Evolutionary conservation across 345 rosid species (phyloP).

Genomic region (Sapria himalayana): DNA sequence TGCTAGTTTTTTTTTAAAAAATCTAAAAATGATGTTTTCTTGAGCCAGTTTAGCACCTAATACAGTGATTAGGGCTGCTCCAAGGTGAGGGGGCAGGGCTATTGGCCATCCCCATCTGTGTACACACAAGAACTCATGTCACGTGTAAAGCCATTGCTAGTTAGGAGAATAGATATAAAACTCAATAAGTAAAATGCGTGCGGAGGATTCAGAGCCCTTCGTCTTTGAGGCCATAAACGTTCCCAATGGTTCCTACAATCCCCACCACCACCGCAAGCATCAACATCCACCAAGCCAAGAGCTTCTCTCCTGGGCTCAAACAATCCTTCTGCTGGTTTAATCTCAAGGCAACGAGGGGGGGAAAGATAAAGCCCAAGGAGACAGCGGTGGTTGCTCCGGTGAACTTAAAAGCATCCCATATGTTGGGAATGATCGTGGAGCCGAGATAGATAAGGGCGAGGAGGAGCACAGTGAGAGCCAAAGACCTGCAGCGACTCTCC

Average conservation of each 20-base stretch:
- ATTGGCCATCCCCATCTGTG: no score
- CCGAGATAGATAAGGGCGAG: slow-evolving; percentile 45
- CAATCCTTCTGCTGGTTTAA: slow-evolving; percentile 28
- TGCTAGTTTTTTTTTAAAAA: no score
- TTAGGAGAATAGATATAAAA: no score
- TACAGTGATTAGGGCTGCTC: no score
- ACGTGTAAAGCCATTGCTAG: no score
- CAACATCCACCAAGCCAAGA: slow-evolving; percentile 52
- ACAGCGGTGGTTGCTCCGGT: slow-evolving; percentile 98
- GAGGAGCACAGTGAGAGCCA: slow-evolving; percentile 40
- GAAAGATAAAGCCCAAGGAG: slow-evolving; percentile 81
- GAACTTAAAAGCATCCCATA: slow-evolving; percentile 95
- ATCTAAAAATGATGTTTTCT: no score
- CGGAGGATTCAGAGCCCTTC: no score
- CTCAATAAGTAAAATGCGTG: no score
- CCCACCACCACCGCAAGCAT: slow-evolving; percentile 49
- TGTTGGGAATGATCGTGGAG: slow-evolving; percentile 81
- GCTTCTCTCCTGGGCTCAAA: slow-evolving; percentile 26
- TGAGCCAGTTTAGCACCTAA: no score
- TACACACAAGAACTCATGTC: no score
- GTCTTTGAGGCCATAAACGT: slow-evolving; percentile 39
- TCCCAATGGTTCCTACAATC: slow-evolving; percentile 52
- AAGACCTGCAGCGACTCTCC: slow-evolving; percentile 64
- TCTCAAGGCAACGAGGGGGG: slow-evolving; percentile 57
- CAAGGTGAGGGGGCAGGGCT: no score